Conservation (phyloP, 2,329 filamentous ascomycete species). For the Penicillium psychrosexuale region DNA sequence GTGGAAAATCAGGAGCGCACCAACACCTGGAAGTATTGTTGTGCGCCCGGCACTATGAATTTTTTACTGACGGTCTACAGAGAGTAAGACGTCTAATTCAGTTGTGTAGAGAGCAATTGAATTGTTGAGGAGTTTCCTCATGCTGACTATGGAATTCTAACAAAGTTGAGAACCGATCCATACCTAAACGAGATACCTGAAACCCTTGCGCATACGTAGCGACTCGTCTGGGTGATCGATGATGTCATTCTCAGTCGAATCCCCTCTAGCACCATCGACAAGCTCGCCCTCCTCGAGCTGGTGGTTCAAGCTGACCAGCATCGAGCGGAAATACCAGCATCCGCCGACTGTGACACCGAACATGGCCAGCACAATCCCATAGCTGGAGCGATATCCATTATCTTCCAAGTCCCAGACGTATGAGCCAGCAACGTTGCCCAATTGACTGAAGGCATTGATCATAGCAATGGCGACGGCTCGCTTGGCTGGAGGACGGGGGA, state of each 20-base stretch:
- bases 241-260: constrained; percentile 9
- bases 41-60: too few species aligned
- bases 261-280: constrained; percentile 4
- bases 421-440: constrained; percentile 59
- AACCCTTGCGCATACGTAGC: constrained; percentile 28
- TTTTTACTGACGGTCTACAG: too few species aligned
- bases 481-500: constrained; percentile 72
- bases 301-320: constrained; percentile 40
- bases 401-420: constrained; percentile 62
- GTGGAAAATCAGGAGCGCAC: too few species aligned
- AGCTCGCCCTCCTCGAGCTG: constrained; percentile 20
- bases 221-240: constrained; percentile 21
- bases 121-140: neutral
- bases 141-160: neutral
- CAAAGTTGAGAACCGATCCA: neutral
- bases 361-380: constrained; percentile 64
- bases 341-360: constrained; percentile 56
- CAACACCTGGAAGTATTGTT: too few species aligned
- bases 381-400: constrained; percentile 62
- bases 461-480: constrained; percentile 68
- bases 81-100: neutral
- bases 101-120: neutral
- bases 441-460: constrained; percentile 65
- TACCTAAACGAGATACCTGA: constrained; percentile 27
- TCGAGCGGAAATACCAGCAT: constrained; percentile 47